Evolutionary conservation across 2,329 filamentous ascomycete genomes (phyloP).

Genomic region (Mycocentrospora acerina): DNA sequence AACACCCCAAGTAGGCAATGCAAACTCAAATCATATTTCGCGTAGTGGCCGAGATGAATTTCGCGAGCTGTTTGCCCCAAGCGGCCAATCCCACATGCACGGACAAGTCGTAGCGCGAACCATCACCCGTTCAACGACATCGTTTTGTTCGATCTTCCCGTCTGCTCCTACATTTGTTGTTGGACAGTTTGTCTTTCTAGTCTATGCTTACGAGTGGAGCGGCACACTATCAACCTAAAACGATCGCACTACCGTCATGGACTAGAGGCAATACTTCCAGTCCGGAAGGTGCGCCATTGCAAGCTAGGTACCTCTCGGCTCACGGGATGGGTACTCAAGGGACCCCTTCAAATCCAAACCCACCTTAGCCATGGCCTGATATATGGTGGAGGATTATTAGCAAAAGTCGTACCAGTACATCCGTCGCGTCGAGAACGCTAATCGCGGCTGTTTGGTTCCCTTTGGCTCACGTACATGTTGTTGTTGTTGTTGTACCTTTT

Average conservation of each 20-base stretch:
- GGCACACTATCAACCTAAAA: slow-evolving; percentile 20
- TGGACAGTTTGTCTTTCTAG: slow-evolving; percentile 11
- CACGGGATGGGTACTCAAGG: slow-evolving; percentile 15
- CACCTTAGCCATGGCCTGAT: slow-evolving; percentile 23
- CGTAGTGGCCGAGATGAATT: no score
- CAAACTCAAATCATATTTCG: slow-evolving; percentile 23
- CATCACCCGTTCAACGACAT: slow-evolving; percentile 27
- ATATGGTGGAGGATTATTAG: slow-evolving; percentile 20
- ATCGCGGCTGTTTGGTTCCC: slow-evolving; percentile 14
- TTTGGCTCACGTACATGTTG: slow-evolving; percentile 5
- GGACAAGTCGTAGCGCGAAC: slow-evolving; percentile 36
- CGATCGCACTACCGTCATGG: slow-evolving; percentile 13
- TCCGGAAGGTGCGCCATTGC: slow-evolving; percentile 28
- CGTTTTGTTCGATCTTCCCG: slow-evolving; percentile 20
- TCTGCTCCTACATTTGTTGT: background rate
- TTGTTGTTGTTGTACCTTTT: no score
- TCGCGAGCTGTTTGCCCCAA: slow-evolving; percentile 9
- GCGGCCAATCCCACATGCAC: slow-evolving; percentile 27
- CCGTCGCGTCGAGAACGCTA: slow-evolving; percentile 8
- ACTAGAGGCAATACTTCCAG: slow-evolving; percentile 20
- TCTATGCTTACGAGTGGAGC: slow-evolving; percentile 10
- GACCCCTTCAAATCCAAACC: slow-evolving; percentile 21
- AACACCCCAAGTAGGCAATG: slow-evolving; percentile 6
- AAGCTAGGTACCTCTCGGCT: slow-evolving; percentile 23
- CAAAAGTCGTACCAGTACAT: slow-evolving; percentile 6